Evolutionary conservation across 257 asterid species (phyloP).

Genomic region (Solanum medicagineum): DNA sequence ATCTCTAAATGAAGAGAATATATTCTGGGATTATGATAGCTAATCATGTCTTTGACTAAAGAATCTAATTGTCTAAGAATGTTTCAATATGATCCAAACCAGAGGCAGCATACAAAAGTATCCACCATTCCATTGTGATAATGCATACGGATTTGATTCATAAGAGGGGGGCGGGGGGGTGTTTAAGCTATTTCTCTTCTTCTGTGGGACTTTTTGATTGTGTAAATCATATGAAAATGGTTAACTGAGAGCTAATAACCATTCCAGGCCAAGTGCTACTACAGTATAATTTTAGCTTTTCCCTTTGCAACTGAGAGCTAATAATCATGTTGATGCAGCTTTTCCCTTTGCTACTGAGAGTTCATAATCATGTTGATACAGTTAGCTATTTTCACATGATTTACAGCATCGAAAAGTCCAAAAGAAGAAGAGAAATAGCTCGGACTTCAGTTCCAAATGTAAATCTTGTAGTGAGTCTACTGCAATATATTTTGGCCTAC

Average conservation of each 20-base stretch:
- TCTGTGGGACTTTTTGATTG: background rate
- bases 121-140: background rate
- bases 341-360: background rate
- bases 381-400: background rate
- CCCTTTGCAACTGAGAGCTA: background rate
- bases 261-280: background rate
- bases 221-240: background rate
- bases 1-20: background rate
- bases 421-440: background rate
- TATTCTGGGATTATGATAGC: background rate
- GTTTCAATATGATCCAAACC: background rate
- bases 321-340: background rate
- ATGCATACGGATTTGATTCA: background rate
- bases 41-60: background rate
- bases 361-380: background rate
- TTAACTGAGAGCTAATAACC: background rate
- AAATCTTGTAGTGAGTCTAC: background rate
- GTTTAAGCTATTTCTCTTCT: background rate
- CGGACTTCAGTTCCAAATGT: background rate
- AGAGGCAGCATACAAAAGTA: background rate
- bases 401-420: background rate
- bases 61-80: background rate
- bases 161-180: background rate
- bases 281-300: background rate
- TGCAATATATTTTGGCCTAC: background rate